A percentile compares a stretch with the other conserved stretches of the same genome.
Evolutionary conservation across 2,329 filamentous ascomycete genomes (phyloP).

Genomic region (Pseudogymnoascus sp.): DNA sequence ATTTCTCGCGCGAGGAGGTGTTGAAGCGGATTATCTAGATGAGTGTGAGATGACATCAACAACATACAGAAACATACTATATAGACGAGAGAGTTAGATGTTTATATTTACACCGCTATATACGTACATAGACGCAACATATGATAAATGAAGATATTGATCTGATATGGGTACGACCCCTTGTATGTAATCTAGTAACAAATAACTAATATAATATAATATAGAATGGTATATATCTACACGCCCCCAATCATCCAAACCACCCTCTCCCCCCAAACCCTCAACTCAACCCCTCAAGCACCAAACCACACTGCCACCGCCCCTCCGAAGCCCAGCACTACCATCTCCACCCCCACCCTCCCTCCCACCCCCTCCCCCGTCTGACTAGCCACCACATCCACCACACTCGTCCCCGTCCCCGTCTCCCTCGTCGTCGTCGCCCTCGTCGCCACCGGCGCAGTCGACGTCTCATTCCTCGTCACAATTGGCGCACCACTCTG

Average conservation of each 20-base stretch:
- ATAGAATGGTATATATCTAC: not conserved
- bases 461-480: not conserved
- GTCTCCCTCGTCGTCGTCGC: not conserved
- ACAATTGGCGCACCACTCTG: not conserved
- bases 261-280: not conserved
- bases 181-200: not conserved
- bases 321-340: not conserved
- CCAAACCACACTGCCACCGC: not conserved
- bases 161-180: not conserved
- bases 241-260: not conserved
- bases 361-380: not conserved
- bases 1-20: constrained; percentile 36
- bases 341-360: not conserved
- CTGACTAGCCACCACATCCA: not conserved
- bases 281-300: not conserved
- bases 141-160: not conserved
- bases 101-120: not conserved
- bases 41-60: not conserved
- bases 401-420: not conserved
- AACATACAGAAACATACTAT: not conserved
- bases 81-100: not conserved
- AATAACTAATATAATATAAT: not conserved
- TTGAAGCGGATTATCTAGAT: constrained; percentile 21
- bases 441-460: not conserved
- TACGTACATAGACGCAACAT: not conserved